Evolutionary conservation across 495 filamentous ascomycete species (phyloP).

Genomic region (Talaromyces stipitatus): DNA sequence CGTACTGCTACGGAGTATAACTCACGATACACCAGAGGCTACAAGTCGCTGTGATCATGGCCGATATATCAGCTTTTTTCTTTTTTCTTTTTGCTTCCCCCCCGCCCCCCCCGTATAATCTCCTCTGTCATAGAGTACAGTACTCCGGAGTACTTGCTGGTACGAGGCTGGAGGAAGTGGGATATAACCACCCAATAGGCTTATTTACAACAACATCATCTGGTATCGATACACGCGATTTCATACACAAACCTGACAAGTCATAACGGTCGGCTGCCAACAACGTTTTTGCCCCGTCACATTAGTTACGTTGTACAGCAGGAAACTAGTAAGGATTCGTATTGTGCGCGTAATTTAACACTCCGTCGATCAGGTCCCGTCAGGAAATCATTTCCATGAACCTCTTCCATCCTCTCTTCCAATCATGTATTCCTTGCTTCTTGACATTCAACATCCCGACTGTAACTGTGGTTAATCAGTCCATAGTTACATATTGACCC

Average conservation of each 20-base stretch:
- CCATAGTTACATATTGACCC: not conserved
- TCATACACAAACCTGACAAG: not conserved
- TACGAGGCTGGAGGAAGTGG: not conserved
- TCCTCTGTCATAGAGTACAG: not conserved
- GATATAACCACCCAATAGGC: not conserved
- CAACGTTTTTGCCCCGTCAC: not conserved
- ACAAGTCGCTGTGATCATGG: not conserved
- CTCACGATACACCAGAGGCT: not conserved
- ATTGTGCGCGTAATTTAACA: not conserved
- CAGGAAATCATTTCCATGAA: not conserved
- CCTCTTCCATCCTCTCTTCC: not conserved
- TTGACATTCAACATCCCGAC: too few relatives aligned
- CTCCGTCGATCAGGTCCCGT: not conserved
- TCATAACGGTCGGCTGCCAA: conserved; percentile 4
- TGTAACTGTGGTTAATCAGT: not conserved
- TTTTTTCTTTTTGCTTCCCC: too few relatives aligned
- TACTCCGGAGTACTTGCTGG: too few relatives aligned
- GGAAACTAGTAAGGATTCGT: not conserved
- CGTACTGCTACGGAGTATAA: not conserved
- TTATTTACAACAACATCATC: too few relatives aligned
- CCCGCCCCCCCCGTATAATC: too few relatives aligned
- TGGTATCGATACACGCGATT: not conserved
- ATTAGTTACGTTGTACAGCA: not conserved
- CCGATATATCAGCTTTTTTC: too few relatives aligned
- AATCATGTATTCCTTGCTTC: not conserved